Percentiles rank a stretch among this genome's conserved stretches.
phyloP scores from a whole-genome alignment of 2,329 filamentous ascomycete species.

The Aspergillus udagawae region DNA sequence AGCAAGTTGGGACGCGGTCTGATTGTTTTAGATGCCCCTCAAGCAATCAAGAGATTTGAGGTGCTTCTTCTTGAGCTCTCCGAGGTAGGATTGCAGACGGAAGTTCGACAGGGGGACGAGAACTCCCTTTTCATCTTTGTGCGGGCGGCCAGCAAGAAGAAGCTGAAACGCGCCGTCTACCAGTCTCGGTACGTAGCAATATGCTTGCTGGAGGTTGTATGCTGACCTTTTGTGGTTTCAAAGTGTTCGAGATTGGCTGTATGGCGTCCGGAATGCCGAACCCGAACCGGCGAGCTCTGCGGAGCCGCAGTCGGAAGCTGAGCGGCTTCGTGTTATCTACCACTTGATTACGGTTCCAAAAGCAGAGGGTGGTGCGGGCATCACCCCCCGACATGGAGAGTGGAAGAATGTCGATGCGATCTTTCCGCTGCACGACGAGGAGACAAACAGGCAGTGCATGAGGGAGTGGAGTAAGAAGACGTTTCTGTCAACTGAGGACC shows the following conservation, averaged over 20 bases:
- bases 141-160: slow-evolving; percentile 66
- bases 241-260: slow-evolving; percentile 93
- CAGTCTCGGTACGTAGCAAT: slow-evolving; percentile 58
- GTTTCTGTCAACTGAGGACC: slow-evolving; percentile 54
- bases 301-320: slow-evolving; percentile 82
- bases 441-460: slow-evolving; percentile 74
- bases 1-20: not conserved
- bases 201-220: not conserved
- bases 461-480: slow-evolving; percentile 63
- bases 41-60: slow-evolving; percentile 72
- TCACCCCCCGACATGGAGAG: slow-evolving; percentile 64
- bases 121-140: slow-evolving; percentile 79
- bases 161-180: slow-evolving; percentile 78
- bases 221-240: not conserved
- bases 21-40: slow-evolving; percentile 54
- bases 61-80: slow-evolving; percentile 74
- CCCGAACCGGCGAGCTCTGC: slow-evolving; percentile 68
- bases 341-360: slow-evolving; percentile 72
- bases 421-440: slow-evolving; percentile 75
- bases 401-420: slow-evolving; percentile 72
- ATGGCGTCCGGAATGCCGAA: slow-evolving; percentile 76
- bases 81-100: slow-evolving; percentile 74
- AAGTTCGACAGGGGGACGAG: slow-evolving; percentile 76
- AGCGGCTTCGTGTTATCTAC: slow-evolving; percentile 82
- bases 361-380: slow-evolving; percentile 74